A percentile compares a stretch with the other conserved stretches of the same genome.
phyloP scores from a whole-genome alignment of 192 early-diverging fungal genomes.

The Mortierella claussenii region DNA sequence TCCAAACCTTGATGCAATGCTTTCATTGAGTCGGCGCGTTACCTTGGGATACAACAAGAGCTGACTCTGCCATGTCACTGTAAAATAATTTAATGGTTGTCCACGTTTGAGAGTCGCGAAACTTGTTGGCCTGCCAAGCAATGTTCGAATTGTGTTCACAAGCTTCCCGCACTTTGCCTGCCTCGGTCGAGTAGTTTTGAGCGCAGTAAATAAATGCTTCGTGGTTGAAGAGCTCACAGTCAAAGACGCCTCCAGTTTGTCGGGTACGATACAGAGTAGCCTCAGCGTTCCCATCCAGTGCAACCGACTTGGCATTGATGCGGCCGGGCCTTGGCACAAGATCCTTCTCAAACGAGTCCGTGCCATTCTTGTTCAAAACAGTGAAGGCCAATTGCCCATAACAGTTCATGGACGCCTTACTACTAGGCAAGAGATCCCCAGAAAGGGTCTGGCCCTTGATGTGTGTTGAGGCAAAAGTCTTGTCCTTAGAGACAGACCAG shows the following conservation, averaged over 20 bases:
- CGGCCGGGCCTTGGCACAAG: conserved; percentile 30
- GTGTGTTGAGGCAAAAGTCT: conserved; percentile 72
- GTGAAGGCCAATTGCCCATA: conserved; percentile 75
- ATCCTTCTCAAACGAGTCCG: conserved; percentile 40
- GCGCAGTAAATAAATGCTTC: conserved; percentile 75
- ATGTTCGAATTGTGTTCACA: conserved; percentile 75
- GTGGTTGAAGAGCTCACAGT: conserved; percentile 66
- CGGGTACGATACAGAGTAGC: conserved; percentile 36
- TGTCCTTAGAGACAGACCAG: conserved; percentile 82
- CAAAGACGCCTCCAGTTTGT: conserved; percentile 47
- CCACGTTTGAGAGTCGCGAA: conserved; percentile 80
- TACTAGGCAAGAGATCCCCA: conserved; percentile 58
- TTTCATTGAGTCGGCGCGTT: too few relatives aligned
- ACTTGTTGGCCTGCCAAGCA: conserved; percentile 68
- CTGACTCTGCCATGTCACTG: conserved; percentile 43
- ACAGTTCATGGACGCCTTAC: conserved; percentile 70
- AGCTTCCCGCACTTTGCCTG: conserved; percentile 57
- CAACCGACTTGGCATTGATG: conserved; percentile 13
- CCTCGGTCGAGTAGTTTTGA: conserved; percentile 66
- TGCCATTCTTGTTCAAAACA: conserved; percentile 55
- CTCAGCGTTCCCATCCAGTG: conserved; percentile 51
- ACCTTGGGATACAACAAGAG: conserved; percentile 37
- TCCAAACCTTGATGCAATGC: too few relatives aligned
- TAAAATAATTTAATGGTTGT: conserved; percentile 75
- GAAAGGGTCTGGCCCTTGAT: conserved; percentile 60